These are phyloP conservation scores for Circinella minor DNA, from an alignment of 371 early-diverging fungal species.

Conservation along the genomic window DNA sequence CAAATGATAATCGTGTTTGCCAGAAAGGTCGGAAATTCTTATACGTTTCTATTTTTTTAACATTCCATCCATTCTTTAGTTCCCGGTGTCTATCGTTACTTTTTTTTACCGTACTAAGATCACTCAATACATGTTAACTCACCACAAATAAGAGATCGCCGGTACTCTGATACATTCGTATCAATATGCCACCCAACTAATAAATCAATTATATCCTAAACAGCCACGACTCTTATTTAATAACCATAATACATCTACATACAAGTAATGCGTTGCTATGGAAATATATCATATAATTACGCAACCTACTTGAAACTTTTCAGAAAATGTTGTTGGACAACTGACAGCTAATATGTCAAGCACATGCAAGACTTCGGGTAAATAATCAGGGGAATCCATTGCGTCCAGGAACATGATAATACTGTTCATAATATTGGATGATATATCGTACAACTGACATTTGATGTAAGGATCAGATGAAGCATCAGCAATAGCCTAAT, in stretches of 20 bases:
- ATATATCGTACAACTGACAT: conserved; percentile 16
- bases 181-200: conserved; percentile 78
- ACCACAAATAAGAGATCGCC: conserved; percentile 49
- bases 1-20: conserved; percentile 35
- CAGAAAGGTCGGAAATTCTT: conserved; percentile 29
- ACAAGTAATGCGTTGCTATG: too few relatives aligned
- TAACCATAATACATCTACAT: not conserved
- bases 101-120: too few relatives aligned
- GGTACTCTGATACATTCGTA: conserved; percentile 39
- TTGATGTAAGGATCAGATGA: conserved; percentile 11
- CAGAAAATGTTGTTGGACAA: conserved; percentile 33
- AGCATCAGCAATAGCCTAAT: conserved; percentile 16
- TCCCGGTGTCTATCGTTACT: too few relatives aligned
- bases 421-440: conserved; percentile 20
- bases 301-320: conserved; percentile 37
- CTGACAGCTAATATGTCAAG: conserved; percentile 28
- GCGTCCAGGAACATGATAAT: conserved; percentile 45
- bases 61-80: not conserved
- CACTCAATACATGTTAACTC: conserved; percentile 9
- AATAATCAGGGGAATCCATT: conserved; percentile 41
- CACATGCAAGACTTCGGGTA: conserved; percentile 33
- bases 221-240: not conserved
- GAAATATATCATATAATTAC: too few relatives aligned
- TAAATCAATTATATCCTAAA: conserved; percentile 65
- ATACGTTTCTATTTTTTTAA: conserved; percentile 16